A percentile compares a stretch with the other conserved stretches of the same genome.
phyloP scores from a whole-genome alignment of 2,329 filamentous ascomycete species.

The Pleoardoris graminearum region DNA sequence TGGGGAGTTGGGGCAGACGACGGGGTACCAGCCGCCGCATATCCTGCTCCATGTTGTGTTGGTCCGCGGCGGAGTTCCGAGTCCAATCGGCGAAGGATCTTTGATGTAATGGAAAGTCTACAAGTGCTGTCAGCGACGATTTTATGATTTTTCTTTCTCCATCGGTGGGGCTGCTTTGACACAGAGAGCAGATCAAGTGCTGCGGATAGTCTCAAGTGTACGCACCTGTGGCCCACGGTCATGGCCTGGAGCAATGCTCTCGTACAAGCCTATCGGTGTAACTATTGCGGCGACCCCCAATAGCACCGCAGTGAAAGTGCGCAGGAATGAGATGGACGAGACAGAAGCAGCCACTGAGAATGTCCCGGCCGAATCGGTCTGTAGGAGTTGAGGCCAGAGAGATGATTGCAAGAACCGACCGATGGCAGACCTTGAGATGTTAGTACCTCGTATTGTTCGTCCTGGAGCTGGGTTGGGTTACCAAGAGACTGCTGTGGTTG shows the following conservation, averaged over 20 bases:
- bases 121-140: too few species aligned
- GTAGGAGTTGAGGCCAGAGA: neutral
- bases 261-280: conserved; percentile 53
- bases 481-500: neutral
- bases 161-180: too few species aligned
- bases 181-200: too few species aligned
- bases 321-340: neutral
- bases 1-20: neutral
- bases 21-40: neutral
- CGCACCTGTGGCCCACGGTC: conserved; percentile 14
- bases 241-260: conserved; percentile 33
- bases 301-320: neutral
- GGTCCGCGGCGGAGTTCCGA: conserved; percentile 10
- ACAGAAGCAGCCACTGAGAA: neutral
- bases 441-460: neutral
- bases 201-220: too few species aligned
- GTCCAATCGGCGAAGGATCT: conserved; percentile 44
- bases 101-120: conserved; percentile 47
- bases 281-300: conserved; percentile 47
- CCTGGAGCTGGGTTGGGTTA: neutral
- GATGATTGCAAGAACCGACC: neutral
- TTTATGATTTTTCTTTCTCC: too few species aligned
- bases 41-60: conserved; percentile 14
- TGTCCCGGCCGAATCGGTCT: neutral
- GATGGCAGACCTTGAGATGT: neutral